Percentiles rank a stretch among this genome's conserved stretches.
These are phyloP conservation scores for Chenopodium formosanum DNA, from an alignment of 148 eudicot species.

Conservation along the genomic window DNA sequence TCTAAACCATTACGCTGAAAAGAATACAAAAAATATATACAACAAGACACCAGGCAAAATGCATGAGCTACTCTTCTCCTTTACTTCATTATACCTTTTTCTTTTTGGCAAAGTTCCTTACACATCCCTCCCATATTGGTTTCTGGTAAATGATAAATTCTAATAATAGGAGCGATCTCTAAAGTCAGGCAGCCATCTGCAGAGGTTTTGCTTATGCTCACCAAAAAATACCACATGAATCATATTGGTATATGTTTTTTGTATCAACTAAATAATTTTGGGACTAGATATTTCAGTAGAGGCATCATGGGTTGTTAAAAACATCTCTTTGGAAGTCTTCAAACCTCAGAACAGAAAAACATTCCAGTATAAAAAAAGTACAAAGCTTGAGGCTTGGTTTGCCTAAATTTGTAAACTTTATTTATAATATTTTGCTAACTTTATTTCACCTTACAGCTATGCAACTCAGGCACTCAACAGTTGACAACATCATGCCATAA, in stretches of 20 bases:
- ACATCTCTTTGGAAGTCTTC: not conserved
- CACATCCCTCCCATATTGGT: not conserved
- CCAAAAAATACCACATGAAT: not conserved
- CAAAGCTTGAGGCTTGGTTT: not conserved
- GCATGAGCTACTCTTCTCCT: not conserved
- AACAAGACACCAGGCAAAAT: not conserved
- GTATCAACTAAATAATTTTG: not conserved
- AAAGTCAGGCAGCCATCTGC: not conserved
- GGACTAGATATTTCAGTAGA: too few species aligned
- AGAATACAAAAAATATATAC: too few species aligned
- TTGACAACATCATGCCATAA: too few species aligned
- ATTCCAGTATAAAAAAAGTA: not conserved
- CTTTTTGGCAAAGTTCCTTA: not conserved
- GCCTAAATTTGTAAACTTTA: too few species aligned
- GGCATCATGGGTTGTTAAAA: not conserved
- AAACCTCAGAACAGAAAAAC: not conserved
- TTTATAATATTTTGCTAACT: too few species aligned
- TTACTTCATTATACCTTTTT: not conserved
- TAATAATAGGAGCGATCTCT: not conserved
- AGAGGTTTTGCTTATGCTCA: not conserved
- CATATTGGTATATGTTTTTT: not conserved
- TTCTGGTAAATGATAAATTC: not conserved
- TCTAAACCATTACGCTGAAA: too few species aligned
- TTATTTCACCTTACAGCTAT: too few species aligned
- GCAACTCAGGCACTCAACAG: too few species aligned